Conservation (phyloP, 2,329 filamentous ascomycete species). For the Rhytidhysteron rufulum region DNA sequence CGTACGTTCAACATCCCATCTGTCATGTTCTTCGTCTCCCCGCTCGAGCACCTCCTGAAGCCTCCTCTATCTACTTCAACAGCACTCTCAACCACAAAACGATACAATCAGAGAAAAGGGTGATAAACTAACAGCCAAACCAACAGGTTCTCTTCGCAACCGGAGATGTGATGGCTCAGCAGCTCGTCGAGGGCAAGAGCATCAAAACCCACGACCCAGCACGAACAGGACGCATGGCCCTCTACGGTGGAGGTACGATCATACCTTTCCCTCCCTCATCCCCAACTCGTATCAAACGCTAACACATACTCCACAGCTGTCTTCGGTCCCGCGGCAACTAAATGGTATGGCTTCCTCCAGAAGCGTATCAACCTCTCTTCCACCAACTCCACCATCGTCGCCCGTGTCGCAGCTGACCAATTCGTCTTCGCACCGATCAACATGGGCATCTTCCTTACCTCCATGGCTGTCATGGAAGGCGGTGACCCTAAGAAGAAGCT, state of each 20-base stretch:
- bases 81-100: not conserved
- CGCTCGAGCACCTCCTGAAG: not conserved
- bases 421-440: slow-evolving; percentile 78
- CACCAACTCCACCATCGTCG: slow-evolving; percentile 65
- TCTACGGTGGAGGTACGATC: slow-evolving; percentile 70
- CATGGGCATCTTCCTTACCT: slow-evolving; percentile 74
- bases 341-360: slow-evolving; percentile 80
- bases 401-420: slow-evolving; percentile 77
- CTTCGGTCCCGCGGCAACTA: slow-evolving; percentile 84
- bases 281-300: slow-evolving; percentile 3
- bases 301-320: slow-evolving; percentile 49
- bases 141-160: slow-evolving; percentile 77
- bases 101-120: not conserved
- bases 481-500: slow-evolving; percentile 63
- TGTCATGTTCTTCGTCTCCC: too few species aligned
- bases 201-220: slow-evolving; percentile 66
- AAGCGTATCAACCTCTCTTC: slow-evolving; percentile 62
- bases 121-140: not conserved
- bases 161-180: slow-evolving; percentile 87
- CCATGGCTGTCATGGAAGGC: slow-evolving; percentile 81
- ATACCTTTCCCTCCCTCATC: not conserved
- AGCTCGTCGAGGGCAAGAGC: slow-evolving; percentile 79
- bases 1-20: slow-evolving; percentile 38
- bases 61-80: not conserved
- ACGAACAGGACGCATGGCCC: slow-evolving; percentile 72